A percentile compares a stretch with the other conserved stretches of the same genome.
These are phyloP conservation scores for Metschnikowia proteae DNA, from an alignment of 805 yeast species.

Conservation along the genomic window DNA sequence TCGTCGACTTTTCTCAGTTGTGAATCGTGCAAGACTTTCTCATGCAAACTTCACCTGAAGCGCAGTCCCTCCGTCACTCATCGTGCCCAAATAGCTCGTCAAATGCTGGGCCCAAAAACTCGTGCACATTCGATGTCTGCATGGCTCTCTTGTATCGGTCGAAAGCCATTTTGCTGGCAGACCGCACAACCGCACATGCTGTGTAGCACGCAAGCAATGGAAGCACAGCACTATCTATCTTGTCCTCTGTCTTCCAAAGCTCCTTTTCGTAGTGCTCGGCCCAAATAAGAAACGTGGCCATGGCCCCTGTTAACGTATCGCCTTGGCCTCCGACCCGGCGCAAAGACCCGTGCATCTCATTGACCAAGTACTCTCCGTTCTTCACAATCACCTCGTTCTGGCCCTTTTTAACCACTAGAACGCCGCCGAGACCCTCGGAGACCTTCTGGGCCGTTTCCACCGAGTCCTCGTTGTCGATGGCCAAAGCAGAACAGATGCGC, in stretches of 20 bases:
- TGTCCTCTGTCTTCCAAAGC: constrained; percentile 49
- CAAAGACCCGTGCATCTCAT: constrained; percentile 56
- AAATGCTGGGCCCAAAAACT: constrained; percentile 62
- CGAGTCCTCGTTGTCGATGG: constrained; percentile 26
- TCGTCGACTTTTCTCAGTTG: too few relatives aligned
- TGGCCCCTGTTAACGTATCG: constrained; percentile 81
- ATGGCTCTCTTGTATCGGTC: constrained; percentile 64
- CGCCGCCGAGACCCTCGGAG: constrained; percentile 50
- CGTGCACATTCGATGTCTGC: constrained; percentile 81
- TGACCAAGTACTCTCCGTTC: constrained; percentile 39
- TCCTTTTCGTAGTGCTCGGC: constrained; percentile 56
- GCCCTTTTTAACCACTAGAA: constrained; percentile 75
- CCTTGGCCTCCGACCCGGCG: constrained; percentile 97
- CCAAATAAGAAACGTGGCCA: constrained; percentile 85
- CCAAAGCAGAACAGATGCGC: constrained; percentile 55
- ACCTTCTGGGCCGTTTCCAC: constrained; percentile 37
- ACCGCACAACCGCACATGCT: constrained; percentile 65
- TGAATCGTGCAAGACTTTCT: too few relatives aligned
- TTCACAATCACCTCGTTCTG: constrained; percentile 57
- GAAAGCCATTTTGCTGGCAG: constrained; percentile 64
- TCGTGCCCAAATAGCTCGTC: constrained; percentile 37
- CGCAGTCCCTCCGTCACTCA: not conserved
- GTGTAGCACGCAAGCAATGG: constrained; percentile 61
- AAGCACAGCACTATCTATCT: constrained; percentile 28
- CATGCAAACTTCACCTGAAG: not conserved